Conservation (phyloP, 78 protist species). For the Cyanophora paradoxa region DNA sequence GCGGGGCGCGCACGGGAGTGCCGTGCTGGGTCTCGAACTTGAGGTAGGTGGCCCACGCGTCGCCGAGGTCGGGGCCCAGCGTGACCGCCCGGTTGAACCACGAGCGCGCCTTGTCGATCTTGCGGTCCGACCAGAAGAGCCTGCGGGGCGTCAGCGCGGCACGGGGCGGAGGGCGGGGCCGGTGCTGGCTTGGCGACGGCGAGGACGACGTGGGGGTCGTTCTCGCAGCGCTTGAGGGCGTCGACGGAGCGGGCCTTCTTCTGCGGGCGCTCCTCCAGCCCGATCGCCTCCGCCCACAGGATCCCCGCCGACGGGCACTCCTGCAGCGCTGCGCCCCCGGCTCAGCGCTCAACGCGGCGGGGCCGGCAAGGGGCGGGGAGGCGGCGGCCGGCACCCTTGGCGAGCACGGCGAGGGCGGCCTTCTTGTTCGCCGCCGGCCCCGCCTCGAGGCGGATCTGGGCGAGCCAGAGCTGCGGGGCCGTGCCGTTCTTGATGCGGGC, state of each 20-base stretch:
- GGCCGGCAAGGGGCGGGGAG: too few relatives aligned
- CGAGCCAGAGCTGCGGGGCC: slow-evolving; percentile 43
- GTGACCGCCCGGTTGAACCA: slow-evolving; percentile 81
- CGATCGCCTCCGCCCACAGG: slow-evolving; percentile 80
- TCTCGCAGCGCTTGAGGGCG: slow-evolving; percentile 60
- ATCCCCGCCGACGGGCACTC: slow-evolving; percentile 77
- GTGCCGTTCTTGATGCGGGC: slow-evolving; percentile 50
- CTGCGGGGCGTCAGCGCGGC: too few relatives aligned
- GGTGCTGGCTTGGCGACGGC: too few relatives aligned
- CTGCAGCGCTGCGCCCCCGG: slow-evolving; percentile 60
- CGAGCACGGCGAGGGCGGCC: slow-evolving; percentile 34
- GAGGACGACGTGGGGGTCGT: slow-evolving; percentile 46
- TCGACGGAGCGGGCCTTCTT: slow-evolving; percentile 49
- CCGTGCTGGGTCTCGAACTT: too few relatives aligned
- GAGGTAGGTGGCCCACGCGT: slow-evolving; percentile 94
- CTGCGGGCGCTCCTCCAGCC: slow-evolving; percentile 47
- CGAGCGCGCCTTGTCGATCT: slow-evolving; percentile 56
- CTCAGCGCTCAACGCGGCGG: too few relatives aligned
- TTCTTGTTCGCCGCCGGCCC: slow-evolving; percentile 36
- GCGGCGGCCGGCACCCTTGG: too few relatives aligned
- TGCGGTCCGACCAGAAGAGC: slow-evolving; percentile 80
- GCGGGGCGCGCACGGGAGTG: too few relatives aligned
- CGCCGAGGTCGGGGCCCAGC: slow-evolving; percentile 76
- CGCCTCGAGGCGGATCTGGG: slow-evolving; percentile 22
- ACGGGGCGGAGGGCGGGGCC: too few relatives aligned